phyloP scores from a whole-genome alignment of 352 stramenopile genomes.

The Phytophthora boehmeriae region DNA sequence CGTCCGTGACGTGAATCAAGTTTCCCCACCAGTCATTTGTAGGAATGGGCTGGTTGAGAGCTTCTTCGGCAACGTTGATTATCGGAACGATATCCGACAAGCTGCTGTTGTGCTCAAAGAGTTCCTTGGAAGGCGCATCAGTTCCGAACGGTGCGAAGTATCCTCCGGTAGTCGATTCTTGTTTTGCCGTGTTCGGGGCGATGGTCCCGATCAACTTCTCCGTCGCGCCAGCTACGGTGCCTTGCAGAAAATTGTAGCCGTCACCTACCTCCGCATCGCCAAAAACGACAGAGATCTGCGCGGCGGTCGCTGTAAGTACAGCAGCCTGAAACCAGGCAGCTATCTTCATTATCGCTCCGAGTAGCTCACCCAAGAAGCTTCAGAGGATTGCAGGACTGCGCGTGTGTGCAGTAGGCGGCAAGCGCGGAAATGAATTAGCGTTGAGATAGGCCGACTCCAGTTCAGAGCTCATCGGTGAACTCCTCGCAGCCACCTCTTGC shows the following conservation, averaged over 20 bases:
- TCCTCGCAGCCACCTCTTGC: no score
- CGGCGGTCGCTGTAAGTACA: background rate
- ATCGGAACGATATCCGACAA: constrained; percentile 45
- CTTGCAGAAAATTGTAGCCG: constrained; percentile 1
- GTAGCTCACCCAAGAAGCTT: background rate
- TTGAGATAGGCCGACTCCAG: background rate
- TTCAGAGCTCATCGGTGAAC: background rate
- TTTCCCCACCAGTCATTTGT: constrained; percentile 89
- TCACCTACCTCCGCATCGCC: background rate
- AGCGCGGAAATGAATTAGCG: background rate
- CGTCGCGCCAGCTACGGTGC: background rate
- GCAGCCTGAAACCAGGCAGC: background rate
- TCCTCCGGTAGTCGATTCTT: background rate
- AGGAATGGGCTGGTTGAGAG: constrained; percentile 60
- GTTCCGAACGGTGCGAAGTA: constrained; percentile 38
- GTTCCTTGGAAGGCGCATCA: constrained; percentile 24
- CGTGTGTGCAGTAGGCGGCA: constrained; percentile 4
- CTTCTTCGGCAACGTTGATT: constrained; percentile 60
- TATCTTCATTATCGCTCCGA: background rate
- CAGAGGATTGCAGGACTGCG: background rate
- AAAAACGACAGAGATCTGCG: background rate
- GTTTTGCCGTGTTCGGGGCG: background rate
- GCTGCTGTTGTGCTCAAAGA: constrained; percentile 41
- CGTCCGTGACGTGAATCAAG: constrained; percentile 58
- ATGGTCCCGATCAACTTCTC: constrained; percentile 1